phyloP scores from a whole-genome alignment of 2,329 filamentous ascomycete species.

The Thyridium curvatum region DNA sequence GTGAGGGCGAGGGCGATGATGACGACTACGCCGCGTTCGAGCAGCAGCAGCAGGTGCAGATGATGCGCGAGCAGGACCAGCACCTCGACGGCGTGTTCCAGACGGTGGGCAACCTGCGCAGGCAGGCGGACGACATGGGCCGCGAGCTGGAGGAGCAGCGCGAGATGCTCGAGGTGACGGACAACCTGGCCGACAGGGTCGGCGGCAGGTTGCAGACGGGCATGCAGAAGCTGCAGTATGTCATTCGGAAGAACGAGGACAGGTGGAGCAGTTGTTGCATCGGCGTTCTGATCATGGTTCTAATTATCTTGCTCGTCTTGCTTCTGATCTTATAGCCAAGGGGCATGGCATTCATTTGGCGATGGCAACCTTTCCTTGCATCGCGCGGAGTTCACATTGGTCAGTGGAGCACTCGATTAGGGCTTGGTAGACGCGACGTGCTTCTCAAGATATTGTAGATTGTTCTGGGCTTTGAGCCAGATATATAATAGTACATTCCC shows the following conservation, averaged over 20 bases:
- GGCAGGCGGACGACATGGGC: slow-evolving; percentile 94
- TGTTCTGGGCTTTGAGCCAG: too few species aligned
- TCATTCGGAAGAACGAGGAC: slow-evolving; percentile 90
- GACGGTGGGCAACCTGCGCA: slow-evolving; percentile 83
- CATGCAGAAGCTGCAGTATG: slow-evolving; percentile 76
- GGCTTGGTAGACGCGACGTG: too few species aligned
- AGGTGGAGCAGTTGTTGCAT: slow-evolving; percentile 85
- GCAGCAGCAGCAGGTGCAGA: slow-evolving; percentile 81
- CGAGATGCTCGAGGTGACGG: slow-evolving; percentile 81
- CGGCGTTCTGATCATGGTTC: slow-evolving; percentile 75
- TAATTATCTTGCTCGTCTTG: slow-evolving; percentile 80
- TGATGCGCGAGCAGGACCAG: slow-evolving; percentile 93
- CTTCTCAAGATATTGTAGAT: too few species aligned
- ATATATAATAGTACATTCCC: too few species aligned
- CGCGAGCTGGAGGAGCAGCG: slow-evolving; percentile 91
- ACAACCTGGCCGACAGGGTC: slow-evolving; percentile 79
- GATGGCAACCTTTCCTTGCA: neutral
- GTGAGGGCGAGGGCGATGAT: slow-evolving; percentile 30
- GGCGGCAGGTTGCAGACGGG: slow-evolving; percentile 80
- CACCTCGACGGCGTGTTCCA: slow-evolving; percentile 88
- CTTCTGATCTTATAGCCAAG: slow-evolving; percentile 53
- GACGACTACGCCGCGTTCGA: slow-evolving; percentile 74
- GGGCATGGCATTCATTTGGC: neutral
- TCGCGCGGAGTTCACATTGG: neutral
- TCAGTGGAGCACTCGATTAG: too few species aligned